Evolutionary conservation across 2,329 filamentous ascomycete genomes (phyloP).

Genomic region (Xylariaceae sp.): DNA sequence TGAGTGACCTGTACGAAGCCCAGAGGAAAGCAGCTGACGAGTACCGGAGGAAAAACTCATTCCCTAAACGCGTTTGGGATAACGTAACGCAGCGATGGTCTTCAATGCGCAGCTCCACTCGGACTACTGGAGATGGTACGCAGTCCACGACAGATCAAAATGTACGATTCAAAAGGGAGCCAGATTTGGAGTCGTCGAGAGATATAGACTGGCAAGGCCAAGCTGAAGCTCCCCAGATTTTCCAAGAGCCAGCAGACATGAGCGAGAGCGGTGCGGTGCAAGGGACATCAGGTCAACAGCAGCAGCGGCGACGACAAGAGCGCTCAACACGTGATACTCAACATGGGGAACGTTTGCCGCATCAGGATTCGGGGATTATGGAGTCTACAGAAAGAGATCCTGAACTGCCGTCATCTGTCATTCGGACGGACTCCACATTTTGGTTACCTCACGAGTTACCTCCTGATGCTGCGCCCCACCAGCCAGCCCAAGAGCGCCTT

Average conservation of each 20-base stretch:
- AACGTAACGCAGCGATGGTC: constrained; percentile 29
- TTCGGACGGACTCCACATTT: constrained; percentile 24
- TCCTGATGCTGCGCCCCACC: constrained; percentile 27
- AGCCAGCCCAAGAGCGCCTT: constrained; percentile 28
- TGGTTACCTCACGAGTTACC: constrained; percentile 29
- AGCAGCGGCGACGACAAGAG: constrained; percentile 11
- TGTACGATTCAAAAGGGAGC: constrained; percentile 20
- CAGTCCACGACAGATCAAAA: constrained; percentile 20
- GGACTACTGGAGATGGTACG: constrained; percentile 12
- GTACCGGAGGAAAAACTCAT: constrained; percentile 27
- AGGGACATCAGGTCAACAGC: constrained; percentile 12
- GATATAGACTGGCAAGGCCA: constrained; percentile 10
- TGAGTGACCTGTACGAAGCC: constrained; percentile 30
- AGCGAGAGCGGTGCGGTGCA: constrained; percentile 11
- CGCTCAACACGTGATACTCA: constrained; percentile 20
- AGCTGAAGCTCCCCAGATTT: constrained; percentile 14
- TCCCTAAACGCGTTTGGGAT: constrained; percentile 26
- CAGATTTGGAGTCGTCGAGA: constrained; percentile 11
- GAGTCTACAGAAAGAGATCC: constrained; percentile 27
- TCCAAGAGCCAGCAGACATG: constrained; percentile 27
- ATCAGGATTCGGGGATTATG: constrained; percentile 23
- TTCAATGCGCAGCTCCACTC: constrained; percentile 23
- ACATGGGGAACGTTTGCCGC: constrained; percentile 19
- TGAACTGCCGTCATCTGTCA: constrained; percentile 26
- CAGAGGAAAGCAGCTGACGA: constrained; percentile 29